These are phyloP conservation scores for Odonthalia washingtoniensis DNA, from an alignment of 31 red algal genomes.

Conservation along the genomic window DNA sequence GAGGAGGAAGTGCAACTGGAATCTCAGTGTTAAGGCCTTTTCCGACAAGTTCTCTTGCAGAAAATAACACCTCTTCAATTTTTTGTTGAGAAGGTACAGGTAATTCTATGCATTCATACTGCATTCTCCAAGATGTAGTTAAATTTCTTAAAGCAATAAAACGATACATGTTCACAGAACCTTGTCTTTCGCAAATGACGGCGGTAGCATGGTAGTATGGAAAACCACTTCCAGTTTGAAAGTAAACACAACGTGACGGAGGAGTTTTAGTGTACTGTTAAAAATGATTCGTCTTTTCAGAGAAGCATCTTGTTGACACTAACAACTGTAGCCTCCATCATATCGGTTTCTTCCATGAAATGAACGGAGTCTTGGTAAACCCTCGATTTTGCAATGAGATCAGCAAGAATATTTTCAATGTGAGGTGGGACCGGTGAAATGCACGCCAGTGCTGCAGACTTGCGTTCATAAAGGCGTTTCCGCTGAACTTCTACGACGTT, in stretches of 20 bases:
- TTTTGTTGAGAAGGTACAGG: too few relatives aligned
- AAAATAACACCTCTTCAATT: too few relatives aligned
- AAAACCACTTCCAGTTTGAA: too few relatives aligned
- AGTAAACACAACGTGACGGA: not conserved
- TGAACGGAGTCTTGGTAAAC: not conserved
- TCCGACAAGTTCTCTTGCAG: too few relatives aligned
- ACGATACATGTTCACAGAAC: too few relatives aligned
- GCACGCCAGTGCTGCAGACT: not conserved
- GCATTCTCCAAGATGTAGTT: too few relatives aligned
- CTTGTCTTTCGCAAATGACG: too few relatives aligned
- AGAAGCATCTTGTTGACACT: not conserved
- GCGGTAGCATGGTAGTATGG: too few relatives aligned
- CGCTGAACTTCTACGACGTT: not conserved
- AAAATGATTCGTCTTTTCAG: not conserved
- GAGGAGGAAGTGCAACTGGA: too few relatives aligned
- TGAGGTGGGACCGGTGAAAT: not conserved
- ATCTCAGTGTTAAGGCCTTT: too few relatives aligned
- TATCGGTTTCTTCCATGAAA: not conserved
- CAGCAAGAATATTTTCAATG: not conserved
- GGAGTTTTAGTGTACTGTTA: not conserved
- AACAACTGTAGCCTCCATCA: slow-evolving; percentile 4
- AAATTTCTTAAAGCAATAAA: too few relatives aligned
- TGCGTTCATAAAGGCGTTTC: not conserved
- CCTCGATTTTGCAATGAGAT: not conserved
- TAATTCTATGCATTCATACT: too few relatives aligned